These are phyloP conservation scores for Microcos paniculata DNA, from an alignment of 345 rosid genomes.

Conservation along the genomic window DNA sequence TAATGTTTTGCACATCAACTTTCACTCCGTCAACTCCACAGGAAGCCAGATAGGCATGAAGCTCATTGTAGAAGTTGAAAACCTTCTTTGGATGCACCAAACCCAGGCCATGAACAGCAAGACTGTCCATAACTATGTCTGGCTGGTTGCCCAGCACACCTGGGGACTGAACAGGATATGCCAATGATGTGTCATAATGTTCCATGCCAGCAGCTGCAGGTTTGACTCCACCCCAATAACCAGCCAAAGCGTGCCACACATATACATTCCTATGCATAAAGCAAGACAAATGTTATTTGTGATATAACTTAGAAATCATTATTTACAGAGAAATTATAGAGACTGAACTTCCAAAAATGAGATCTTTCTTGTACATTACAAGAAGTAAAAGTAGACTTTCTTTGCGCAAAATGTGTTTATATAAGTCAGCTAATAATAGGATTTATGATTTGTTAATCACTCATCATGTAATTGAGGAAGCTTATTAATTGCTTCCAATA, in stretches of 20 bases:
- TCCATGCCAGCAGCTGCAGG: slow-evolving; percentile 96
- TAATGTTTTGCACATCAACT: slow-evolving; percentile 93
- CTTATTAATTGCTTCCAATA: neutral
- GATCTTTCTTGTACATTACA: neutral
- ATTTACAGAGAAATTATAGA: neutral
- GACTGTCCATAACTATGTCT: slow-evolving; percentile 90
- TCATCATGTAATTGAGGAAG: neutral
- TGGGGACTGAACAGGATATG: slow-evolving; percentile 86
- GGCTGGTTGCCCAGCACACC: slow-evolving; percentile 94
- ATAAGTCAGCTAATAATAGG: neutral
- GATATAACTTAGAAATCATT: neutral
- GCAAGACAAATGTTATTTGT: neutral
- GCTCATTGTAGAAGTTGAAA: slow-evolving; percentile 93
- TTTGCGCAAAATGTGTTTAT: neutral
- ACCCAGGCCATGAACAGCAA: slow-evolving; percentile 85
- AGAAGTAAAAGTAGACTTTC: neutral
- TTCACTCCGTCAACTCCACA: slow-evolving; percentile 97
- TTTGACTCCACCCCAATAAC: slow-evolving; percentile 99
- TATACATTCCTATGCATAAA: slow-evolving; percentile 57
- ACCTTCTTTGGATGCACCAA: slow-evolving; percentile 92
- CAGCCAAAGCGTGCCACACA: slow-evolving; percentile 98
- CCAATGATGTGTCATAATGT: slow-evolving; percentile 83
- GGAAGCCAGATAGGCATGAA: slow-evolving; percentile 88
- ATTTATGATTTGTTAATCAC: neutral
- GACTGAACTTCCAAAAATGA: neutral